Conservation (phyloP, 75 land plant genomes). For the Sequoiadendron giganteum region DNA sequence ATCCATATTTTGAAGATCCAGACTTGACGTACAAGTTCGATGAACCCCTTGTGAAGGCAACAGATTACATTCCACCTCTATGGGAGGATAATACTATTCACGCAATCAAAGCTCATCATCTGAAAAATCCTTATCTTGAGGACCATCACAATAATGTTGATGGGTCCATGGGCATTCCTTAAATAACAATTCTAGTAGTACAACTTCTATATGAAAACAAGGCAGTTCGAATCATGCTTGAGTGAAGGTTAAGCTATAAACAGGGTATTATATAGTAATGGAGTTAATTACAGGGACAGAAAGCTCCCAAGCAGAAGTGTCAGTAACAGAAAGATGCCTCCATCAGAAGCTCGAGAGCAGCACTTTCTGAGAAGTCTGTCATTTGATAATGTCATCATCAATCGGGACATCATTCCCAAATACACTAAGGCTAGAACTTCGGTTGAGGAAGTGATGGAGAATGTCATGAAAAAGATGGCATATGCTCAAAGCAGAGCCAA, state of each 20-base stretch:
- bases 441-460: slow-evolving; percentile 1
- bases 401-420: neutral
- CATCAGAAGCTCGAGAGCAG: neutral
- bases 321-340: neutral
- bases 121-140: neutral
- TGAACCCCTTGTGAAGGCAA: too few relatives aligned
- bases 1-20: too few relatives aligned
- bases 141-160: neutral
- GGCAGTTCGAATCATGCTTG: neutral
- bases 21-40: too few relatives aligned
- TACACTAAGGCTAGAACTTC: neutral
- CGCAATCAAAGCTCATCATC: neutral
- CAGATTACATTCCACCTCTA: too few relatives aligned
- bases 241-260: neutral
- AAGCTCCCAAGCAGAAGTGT: neutral
- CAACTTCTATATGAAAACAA: neutral
- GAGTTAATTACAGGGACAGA: neutral
- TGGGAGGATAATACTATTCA: too few relatives aligned
- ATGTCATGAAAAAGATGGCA: neutral
- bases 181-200: neutral
- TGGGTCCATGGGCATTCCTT: neutral
- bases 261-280: neutral
- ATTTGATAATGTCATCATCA: neutral
- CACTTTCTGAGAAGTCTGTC: neutral
- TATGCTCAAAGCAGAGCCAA: neutral